Evolutionary conservation across 78 protist genomes (phyloP).

Genomic region (slime mould (Dictyostelium discoideum)): dicty_2.7 NC_007091.3:1049501-1050000

Average conservation of each 20-base stretch:
- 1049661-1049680: slow-evolving; percentile 87
- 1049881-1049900: too few species aligned
- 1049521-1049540: slow-evolving; percentile 88
- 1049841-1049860: neutral
- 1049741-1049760: too few species aligned
- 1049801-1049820: too few species aligned
- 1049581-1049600: slow-evolving; percentile 94
- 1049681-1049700: neutral
- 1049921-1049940: too few species aligned
- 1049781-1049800: too few species aligned
- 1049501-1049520: slow-evolving; percentile 88
- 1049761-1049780: too few species aligned
- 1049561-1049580: slow-evolving; percentile 93
- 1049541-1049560: slow-evolving; percentile 84
- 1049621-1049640: slow-evolving; percentile 53
- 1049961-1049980: slow-evolving; percentile 85
- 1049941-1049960: slow-evolving; percentile 57
- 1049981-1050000: slow-evolving; percentile 74
- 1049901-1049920: too few species aligned
- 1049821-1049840: neutral
- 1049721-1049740: neutral
- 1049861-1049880: too few species aligned
- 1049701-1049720: neutral
- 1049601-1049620: slow-evolving; percentile 92
- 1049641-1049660: slow-evolving; percentile 82